Evolutionary conservation across 2,329 filamentous ascomycete genomes (phyloP).

Genomic region (Torrubiellomyces zombiae): DNA sequence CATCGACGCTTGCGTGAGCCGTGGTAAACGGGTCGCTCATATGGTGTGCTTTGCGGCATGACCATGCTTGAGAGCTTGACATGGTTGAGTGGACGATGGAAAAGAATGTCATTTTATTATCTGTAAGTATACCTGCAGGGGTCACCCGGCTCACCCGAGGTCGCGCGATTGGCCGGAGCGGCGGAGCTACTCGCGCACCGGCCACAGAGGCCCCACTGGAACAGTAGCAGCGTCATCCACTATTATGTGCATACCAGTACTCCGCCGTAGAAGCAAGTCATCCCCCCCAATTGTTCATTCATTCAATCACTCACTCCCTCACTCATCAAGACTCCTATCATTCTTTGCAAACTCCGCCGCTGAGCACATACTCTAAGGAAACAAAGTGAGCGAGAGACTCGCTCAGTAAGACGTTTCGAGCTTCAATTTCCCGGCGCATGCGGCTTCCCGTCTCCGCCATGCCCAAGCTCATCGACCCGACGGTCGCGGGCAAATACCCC

Average conservation of each 20-base stretch:
- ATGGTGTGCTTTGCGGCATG: conserved; percentile 1
- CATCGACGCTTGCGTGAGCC: not conserved
- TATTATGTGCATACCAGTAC: too few species aligned
- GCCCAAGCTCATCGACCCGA: conserved; percentile 37
- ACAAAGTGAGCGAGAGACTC: not conserved
- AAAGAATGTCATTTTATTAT: too few species aligned
- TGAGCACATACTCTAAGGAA: too few species aligned
- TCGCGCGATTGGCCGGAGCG: conserved; percentile 1
- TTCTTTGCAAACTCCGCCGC: too few species aligned
- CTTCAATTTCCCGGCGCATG: too few species aligned
- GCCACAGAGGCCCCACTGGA: too few species aligned
- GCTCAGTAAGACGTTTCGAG: too few species aligned
- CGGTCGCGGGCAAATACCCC: conserved; percentile 43
- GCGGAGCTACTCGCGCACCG: conserved; percentile 1
- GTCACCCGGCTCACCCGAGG: conserved; percentile 1
- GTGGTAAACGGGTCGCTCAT: not conserved
- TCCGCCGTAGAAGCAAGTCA: too few species aligned
- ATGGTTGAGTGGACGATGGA: too few species aligned
- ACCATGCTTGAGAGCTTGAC: conserved; percentile 1
- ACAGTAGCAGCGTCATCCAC: too few species aligned
- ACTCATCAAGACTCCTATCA: not conserved
- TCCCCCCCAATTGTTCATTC: too few species aligned
- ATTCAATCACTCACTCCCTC: not conserved
- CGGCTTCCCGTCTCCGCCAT: conserved; percentile 6
- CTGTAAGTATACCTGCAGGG: conserved; percentile 1